A percentile compares a stretch with the other conserved stretches of the same genome.
Evolutionary conservation across 2,329 filamentous ascomycete species (phyloP).

Genomic region (Escovopsis sp.): DNA sequence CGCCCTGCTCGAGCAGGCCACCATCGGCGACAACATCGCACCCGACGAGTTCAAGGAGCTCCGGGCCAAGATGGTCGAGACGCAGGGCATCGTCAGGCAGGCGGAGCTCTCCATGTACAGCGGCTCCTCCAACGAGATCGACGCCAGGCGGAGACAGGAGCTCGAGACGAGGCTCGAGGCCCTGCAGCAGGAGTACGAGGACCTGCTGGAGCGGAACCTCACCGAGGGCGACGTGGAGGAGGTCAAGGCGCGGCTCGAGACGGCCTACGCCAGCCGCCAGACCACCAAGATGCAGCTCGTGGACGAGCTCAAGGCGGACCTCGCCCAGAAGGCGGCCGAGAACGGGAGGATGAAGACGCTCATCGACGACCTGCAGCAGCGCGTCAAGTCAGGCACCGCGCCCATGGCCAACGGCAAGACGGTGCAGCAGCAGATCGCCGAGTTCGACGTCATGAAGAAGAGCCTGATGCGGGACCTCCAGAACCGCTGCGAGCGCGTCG

Average conservation of each 20-base stretch:
- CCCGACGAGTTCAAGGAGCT: slow-evolving; percentile 70
- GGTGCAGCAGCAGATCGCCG: slow-evolving; percentile 91
- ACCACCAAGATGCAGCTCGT: slow-evolving; percentile 59
- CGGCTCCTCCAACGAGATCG: slow-evolving; percentile 45
- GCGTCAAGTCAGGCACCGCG: slow-evolving; percentile 46
- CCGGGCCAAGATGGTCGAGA: slow-evolving; percentile 67
- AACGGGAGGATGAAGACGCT: slow-evolving; percentile 67
- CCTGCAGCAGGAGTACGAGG: slow-evolving; percentile 73
- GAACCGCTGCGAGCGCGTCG: slow-evolving; percentile 94
- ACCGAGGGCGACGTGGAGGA: slow-evolving; percentile 68
- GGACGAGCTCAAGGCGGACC: slow-evolving; percentile 62
- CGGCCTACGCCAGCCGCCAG: slow-evolving; percentile 62
- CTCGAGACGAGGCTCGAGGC: slow-evolving; percentile 61
- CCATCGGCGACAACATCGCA: slow-evolving; percentile 62
- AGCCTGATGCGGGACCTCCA: slow-evolving; percentile 96
- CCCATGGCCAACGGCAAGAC: slow-evolving; percentile 74
- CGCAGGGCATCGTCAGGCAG: slow-evolving; percentile 83
- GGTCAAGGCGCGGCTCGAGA: slow-evolving; percentile 64
- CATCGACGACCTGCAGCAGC: slow-evolving; percentile 65
- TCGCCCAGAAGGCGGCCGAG: slow-evolving; percentile 65
- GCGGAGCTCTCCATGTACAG: slow-evolving; percentile 77
- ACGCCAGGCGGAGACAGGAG: slow-evolving; percentile 56
- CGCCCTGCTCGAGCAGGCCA: slow-evolving; percentile 59
- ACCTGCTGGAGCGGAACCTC: slow-evolving; percentile 65
- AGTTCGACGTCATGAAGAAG: slow-evolving; percentile 99